Conservation (phyloP, 805 yeast genomes). For the Saitoella complicata region DNA sequence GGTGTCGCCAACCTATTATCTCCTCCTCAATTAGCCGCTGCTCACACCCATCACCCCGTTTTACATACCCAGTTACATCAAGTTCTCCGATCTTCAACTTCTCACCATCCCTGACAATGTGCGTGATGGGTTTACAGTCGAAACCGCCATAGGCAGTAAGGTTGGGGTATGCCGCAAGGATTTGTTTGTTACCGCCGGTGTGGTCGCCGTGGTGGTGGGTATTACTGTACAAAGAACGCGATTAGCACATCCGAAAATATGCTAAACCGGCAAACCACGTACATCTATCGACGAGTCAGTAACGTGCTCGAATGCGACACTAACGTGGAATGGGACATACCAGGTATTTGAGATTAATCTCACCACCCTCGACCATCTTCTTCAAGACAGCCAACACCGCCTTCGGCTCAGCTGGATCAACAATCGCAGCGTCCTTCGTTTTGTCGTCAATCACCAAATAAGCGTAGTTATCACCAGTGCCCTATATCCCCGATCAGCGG, state of each 20-base stretch:
- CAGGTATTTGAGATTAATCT: slow-evolving; percentile 47
- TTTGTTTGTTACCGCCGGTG: slow-evolving; percentile 30
- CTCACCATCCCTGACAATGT: slow-evolving; percentile 52
- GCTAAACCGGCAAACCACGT: too few relatives aligned
- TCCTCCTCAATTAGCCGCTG: too few relatives aligned
- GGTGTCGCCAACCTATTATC: slow-evolving; percentile 57
- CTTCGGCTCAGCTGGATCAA: slow-evolving; percentile 82
- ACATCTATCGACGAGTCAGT: too few relatives aligned
- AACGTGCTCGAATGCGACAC: too few relatives aligned
- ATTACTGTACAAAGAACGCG: slow-evolving; percentile 24
- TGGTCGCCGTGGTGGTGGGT: slow-evolving; percentile 97
- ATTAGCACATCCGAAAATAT: too few relatives aligned
- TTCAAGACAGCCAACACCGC: slow-evolving; percentile 40
- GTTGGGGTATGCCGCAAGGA: slow-evolving; percentile 23
- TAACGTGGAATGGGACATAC: slow-evolving; percentile 21
- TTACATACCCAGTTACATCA: slow-evolving; percentile 39
- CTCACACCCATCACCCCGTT: too few relatives aligned
- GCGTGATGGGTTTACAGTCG: slow-evolving; percentile 57
- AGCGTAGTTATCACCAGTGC: slow-evolving; percentile 78
- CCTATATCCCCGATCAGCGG: slow-evolving; percentile 29
- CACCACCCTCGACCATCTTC: slow-evolving; percentile 20
- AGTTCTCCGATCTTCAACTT: slow-evolving; percentile 49
- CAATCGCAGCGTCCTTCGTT: slow-evolving; percentile 56
- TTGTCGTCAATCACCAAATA: slow-evolving; percentile 58
- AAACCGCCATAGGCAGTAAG: slow-evolving; percentile 70